Percentiles rank a stretch among this genome's conserved stretches.
These are phyloP conservation scores for Kodamaea sp. DNA, from an alignment of 1,139 yeast genomes.

Conservation along the genomic window DNA sequence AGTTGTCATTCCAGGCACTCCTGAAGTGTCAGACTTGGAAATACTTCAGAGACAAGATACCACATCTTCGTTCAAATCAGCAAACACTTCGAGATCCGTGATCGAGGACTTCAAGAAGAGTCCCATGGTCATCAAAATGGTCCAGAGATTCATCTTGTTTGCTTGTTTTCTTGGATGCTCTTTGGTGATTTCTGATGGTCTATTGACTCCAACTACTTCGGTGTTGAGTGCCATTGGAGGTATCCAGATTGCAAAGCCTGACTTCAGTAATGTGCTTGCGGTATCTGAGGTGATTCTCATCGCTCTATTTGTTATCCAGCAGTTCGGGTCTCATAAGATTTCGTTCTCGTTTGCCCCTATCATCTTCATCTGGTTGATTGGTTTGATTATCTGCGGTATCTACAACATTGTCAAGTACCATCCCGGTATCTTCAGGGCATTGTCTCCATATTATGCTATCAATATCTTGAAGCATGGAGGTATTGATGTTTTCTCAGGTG, in stretches of 20 bases:
- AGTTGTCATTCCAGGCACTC: conserved; percentile 42
- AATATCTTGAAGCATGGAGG: conserved; percentile 39
- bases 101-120: conserved; percentile 22
- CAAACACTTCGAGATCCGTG: conserved; percentile 13
- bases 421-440: conserved; percentile 48
- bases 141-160: conserved; percentile 36
- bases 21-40: conserved; percentile 36
- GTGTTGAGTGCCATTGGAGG: conserved; percentile 55
- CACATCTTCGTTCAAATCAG: conserved; percentile 22
- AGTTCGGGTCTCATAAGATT: conserved; percentile 46
- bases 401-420: conserved; percentile 42
- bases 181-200: conserved; percentile 58
- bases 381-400: conserved; percentile 47
- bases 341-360: conserved; percentile 54
- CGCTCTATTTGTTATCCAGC: conserved; percentile 45
- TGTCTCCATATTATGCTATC: conserved; percentile 55
- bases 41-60: conserved; percentile 45
- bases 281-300: conserved; percentile 51
- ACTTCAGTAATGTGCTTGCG: conserved; percentile 43
- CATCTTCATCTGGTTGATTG: conserved; percentile 50
- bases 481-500: conserved; percentile 49
- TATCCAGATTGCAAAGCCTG: conserved; percentile 47
- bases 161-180: conserved; percentile 57
- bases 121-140: conserved; percentile 24
- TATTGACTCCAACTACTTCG: conserved; percentile 63